Evolutionary conservation across 2,329 filamentous ascomycete species (phyloP), one percentile per base, ranked within the genome.

Genomic region (Rutstroemia sp.): DNA sequence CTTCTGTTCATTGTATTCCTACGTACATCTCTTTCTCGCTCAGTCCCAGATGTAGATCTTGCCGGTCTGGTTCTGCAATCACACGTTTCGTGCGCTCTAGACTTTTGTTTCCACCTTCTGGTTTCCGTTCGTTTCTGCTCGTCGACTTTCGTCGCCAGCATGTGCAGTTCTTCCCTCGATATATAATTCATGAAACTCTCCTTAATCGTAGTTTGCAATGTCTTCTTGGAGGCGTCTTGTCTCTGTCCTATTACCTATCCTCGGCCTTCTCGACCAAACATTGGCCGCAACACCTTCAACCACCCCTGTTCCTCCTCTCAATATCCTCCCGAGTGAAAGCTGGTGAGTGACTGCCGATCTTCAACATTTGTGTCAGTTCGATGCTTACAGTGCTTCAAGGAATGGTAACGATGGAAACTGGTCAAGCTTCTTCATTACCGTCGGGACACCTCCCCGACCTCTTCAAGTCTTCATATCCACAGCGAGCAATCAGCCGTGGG

Each of bases 401-500:
- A 48, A 54, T 48, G 55, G 55, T 25, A 54, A 54, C 38, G 85
- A 88, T 67, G 86, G 86, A 5, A 78, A 78, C 58, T 91, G 87
- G 87, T 88, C 84, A 14, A 81, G 84, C 8, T 83, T 88, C 61
- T 75, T 73, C 16, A 73, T 90, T 57, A 78, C 72, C 64, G 75
- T 54, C 23, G 55, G 55, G 34, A 54, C 50, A 48, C 55, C 50
- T 53, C 7, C 16, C 48, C 36, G 38, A 14, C 21, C 12, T 12
- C 21, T 54, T 12, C 12, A 48, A 23, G 71, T 73, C 3, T 65
- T 73, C 12, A 64, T 73, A 9, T 74, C 72, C 27, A 75, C 73
- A 17, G 69, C 73, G 1, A 62, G 57, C 40, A 64, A 64, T 44
- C 63, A 66, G 40, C 63, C 64, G 10, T 61, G 60, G 56, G 58